phyloP scores from a whole-genome alignment of 2,329 filamentous ascomycete genomes.

The Trichoderma semiorbis region DNA sequence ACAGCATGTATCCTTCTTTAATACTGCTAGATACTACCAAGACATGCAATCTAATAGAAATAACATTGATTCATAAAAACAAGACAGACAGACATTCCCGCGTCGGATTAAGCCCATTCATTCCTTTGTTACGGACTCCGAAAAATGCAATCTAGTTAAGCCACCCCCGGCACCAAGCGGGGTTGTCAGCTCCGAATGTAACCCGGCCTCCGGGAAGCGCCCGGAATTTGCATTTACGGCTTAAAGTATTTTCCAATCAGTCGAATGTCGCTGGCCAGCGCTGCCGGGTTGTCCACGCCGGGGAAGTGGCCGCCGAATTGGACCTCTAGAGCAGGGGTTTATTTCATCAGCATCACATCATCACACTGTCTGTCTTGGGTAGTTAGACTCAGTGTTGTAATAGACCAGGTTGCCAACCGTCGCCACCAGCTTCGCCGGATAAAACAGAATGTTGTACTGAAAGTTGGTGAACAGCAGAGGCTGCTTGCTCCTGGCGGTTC shows the following conservation, averaged over 20 bases:
- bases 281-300: not conserved
- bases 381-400: conserved; percentile 14
- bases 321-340: not conserved
- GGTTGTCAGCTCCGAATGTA: not conserved
- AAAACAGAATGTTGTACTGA: conserved; percentile 23
- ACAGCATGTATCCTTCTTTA: not conserved
- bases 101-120: not conserved
- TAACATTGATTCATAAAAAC: not conserved
- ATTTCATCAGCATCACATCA: not conserved
- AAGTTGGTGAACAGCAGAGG: conserved; percentile 22
- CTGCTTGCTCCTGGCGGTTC: conserved; percentile 18
- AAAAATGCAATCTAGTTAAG: not conserved
- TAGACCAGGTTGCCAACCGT: conserved; percentile 24
- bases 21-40: not conserved
- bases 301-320: not conserved
- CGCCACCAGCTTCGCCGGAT: conserved; percentile 16
- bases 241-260: not conserved
- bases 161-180: not conserved
- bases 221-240: not conserved
- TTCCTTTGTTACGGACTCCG: not conserved
- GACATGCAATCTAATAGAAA: not conserved
- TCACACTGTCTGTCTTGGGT: too few species aligned
- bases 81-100: not conserved
- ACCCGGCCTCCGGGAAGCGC: not conserved
- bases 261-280: not conserved